These are phyloP conservation scores for Coemansia sp. DNA, from an alignment of 192 early-diverging fungal genomes.

Conservation along the genomic window DNA sequence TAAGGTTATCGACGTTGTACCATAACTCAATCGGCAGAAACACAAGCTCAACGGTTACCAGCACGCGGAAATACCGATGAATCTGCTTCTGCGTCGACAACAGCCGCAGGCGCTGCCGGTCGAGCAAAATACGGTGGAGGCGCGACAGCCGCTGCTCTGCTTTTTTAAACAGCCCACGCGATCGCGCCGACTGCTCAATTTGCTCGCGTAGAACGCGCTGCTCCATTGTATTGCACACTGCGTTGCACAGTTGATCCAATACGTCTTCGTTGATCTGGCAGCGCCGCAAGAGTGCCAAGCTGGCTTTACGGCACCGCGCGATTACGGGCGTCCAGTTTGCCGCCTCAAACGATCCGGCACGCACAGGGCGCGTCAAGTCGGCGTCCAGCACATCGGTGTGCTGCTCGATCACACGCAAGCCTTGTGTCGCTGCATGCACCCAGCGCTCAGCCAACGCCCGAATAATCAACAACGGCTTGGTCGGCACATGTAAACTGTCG, in stretches of 20 bases:
- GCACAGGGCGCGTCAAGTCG: constrained; percentile 37
- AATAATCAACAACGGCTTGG: constrained; percentile 19
- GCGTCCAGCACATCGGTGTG: constrained; percentile 34
- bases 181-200: not conserved
- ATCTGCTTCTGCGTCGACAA: constrained; percentile 35
- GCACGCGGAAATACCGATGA: constrained; percentile 43
- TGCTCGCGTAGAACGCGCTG: constrained; percentile 16
- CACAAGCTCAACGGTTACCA: constrained; percentile 41
- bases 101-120: constrained; percentile 40
- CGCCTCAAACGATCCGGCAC: constrained; percentile 22
- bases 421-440: constrained; percentile 17
- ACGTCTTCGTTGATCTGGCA: constrained; percentile 40
- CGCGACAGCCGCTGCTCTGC: constrained; percentile 42
- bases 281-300: constrained; percentile 44
- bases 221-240: not conserved
- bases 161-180: constrained; percentile 33
- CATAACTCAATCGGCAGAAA: constrained; percentile 53
- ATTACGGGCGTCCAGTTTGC: constrained; percentile 50
- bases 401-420: constrained; percentile 19
- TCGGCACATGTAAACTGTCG: constrained; percentile 6
- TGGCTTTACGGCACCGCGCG: constrained; percentile 45
- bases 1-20: constrained; percentile 50
- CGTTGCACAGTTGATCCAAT: constrained; percentile 29
- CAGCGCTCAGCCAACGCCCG: constrained; percentile 29
- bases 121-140: constrained; percentile 46